These are phyloP conservation scores for Hanseniaspora uvarum DNA, from an alignment of 1,139 yeast species.

Conservation along the genomic window DNA sequence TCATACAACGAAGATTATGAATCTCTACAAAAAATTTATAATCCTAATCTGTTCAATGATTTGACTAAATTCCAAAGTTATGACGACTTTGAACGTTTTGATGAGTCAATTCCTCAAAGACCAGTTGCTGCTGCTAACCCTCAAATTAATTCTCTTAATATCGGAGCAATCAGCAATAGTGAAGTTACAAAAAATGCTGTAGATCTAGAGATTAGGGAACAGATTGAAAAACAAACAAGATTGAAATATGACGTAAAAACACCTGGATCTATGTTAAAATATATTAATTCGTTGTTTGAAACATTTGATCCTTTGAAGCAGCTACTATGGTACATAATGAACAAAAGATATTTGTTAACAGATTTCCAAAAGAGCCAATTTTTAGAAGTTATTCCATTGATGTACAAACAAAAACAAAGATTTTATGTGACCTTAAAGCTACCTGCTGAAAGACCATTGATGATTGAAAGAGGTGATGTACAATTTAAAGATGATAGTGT, in stretches of 20 bases:
- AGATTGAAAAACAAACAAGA: conserved; percentile 22
- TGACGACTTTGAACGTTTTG: conserved; percentile 11
- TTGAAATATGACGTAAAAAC: conserved; percentile 34
- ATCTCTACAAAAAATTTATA: conserved; percentile 23
- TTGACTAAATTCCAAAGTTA: conserved; percentile 19
- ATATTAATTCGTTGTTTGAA: conserved; percentile 55
- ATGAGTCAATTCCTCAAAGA: conserved; percentile 5
- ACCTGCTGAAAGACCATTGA: conserved; percentile 60
- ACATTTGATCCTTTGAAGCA: conserved; percentile 51
- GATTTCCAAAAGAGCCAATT: conserved; percentile 52
- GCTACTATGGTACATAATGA: conserved; percentile 62
- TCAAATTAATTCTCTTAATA: neutral
- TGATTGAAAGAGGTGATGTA: conserved; percentile 37
- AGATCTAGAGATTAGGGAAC: conserved; percentile 13
- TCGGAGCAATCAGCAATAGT: neutral
- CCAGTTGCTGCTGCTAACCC: neutral
- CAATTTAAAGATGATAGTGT: conserved; percentile 28
- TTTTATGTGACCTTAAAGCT: conserved; percentile 51
- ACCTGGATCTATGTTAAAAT: conserved; percentile 43
- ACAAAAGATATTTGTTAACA: conserved; percentile 44
- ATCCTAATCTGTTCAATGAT: conserved; percentile 20
- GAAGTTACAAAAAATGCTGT: neutral
- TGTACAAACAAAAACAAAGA: conserved; percentile 55
- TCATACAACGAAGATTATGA: conserved; percentile 34
- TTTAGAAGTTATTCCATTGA: conserved; percentile 54